Conservation (phyloP, 2,329 filamentous ascomycete species). For the Eutypa lata region DNA sequence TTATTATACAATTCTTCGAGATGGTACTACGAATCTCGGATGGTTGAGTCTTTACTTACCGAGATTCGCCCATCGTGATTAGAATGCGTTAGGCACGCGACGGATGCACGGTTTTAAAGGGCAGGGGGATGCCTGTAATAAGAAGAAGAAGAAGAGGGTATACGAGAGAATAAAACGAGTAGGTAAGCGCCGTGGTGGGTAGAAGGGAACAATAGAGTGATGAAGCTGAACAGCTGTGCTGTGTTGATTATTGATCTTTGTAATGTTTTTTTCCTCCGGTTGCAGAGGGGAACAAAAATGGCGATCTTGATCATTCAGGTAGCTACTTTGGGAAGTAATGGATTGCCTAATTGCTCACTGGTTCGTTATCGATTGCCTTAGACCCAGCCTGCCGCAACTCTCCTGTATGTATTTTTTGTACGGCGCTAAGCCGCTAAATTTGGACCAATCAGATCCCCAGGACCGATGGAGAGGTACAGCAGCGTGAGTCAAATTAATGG, state of each 20-base stretch:
- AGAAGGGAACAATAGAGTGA: background rate
- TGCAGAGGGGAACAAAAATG: background rate
- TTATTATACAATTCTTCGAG: background rate
- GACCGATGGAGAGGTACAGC: too few relatives aligned
- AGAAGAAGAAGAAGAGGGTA: too few relatives aligned
- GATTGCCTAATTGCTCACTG: too few relatives aligned
- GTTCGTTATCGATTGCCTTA: too few relatives aligned
- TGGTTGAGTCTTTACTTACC: slow-evolving; percentile 35
- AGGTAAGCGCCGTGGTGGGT: background rate
- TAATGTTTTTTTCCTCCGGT: background rate
- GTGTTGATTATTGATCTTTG: background rate
- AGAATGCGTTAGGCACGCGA: background rate
- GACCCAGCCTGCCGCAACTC: too few relatives aligned
- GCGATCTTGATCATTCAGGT: background rate
- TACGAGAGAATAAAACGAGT: too few relatives aligned
- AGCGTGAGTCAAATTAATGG: too few relatives aligned
- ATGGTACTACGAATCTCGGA: background rate
- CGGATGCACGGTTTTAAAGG: background rate
- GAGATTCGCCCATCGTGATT: slow-evolving; percentile 61
- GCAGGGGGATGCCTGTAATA: too few relatives aligned
- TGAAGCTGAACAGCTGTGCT: background rate
- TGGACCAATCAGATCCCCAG: too few relatives aligned
- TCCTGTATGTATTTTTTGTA: too few relatives aligned
- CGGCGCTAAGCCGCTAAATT: too few relatives aligned
- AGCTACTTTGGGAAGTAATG: too few relatives aligned